phyloP scores from a whole-genome alignment of 495 filamentous ascomycete genomes.

The Penicillium atrosanguineum region DNA sequence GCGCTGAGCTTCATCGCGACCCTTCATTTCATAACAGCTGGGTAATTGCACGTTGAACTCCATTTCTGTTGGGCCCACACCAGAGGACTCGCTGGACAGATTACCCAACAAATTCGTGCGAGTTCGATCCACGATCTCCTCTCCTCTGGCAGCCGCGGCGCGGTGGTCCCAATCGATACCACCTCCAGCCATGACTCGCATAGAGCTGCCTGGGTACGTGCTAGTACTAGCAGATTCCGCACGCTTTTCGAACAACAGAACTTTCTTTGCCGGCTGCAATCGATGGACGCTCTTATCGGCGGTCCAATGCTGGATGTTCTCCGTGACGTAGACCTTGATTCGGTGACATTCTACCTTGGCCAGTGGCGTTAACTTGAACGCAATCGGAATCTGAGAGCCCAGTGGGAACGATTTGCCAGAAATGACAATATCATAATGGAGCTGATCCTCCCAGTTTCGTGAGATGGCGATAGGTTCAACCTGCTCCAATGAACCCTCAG shows the following conservation, averaged over 20 bases:
- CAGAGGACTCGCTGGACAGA: constrained; percentile 59
- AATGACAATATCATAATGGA: constrained; percentile 98
- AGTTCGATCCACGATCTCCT: constrained; percentile 53
- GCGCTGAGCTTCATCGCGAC: constrained; percentile 67
- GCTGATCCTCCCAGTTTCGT: constrained; percentile 94
- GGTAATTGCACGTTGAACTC: constrained; percentile 95
- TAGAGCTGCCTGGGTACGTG: constrained; percentile 74
- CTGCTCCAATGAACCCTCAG: constrained; percentile 89
- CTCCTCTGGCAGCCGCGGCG: constrained; percentile 56
- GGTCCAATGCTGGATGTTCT: constrained; percentile 92
- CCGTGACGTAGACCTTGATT: constrained; percentile 92
- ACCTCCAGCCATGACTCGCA: constrained; percentile 77
- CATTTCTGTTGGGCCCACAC: constrained; percentile 88
- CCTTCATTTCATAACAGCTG: constrained; percentile 82
- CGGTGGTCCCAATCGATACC: constrained; percentile 67
- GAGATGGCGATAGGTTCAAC: constrained; percentile 97
- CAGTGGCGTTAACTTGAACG: constrained; percentile 93
- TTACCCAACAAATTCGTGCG: constrained; percentile 78
- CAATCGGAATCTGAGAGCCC: constrained; percentile 89
- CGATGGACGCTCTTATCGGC: constrained; percentile 84
- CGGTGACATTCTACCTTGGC: constrained; percentile 97
- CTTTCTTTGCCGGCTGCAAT: constrained; percentile 78
- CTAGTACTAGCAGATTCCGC: constrained; percentile 77
- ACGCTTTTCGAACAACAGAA: constrained; percentile 85
- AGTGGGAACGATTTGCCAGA: constrained; percentile 97